Base-by-base conservation (phyloP, 352 stramenopile genomes). In the Pythium pyrilobum region DNA sequence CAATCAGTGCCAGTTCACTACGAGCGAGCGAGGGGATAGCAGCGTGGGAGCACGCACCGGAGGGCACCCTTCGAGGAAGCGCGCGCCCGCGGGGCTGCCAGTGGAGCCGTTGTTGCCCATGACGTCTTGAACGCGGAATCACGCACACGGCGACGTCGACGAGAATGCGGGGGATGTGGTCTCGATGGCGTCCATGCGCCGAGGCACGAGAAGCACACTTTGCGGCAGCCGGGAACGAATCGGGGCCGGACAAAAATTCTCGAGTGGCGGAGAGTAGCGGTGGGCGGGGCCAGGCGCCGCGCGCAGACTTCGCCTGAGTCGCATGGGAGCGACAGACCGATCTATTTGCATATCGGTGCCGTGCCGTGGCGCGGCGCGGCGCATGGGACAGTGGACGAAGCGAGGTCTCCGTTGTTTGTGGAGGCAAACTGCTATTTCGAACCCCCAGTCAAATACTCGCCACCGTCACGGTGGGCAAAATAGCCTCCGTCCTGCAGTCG, bases 31-130 rank as follows among this genome's bases (percentile, higher is more conserved):
- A 43, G 37, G 7, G 8, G 7, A 10, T n/a, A 10, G 9, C 0
- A 13, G 34, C 29, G 15, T 32, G 31, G 25, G 4, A 21, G 24
- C 23, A 57, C 62, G 8, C 56, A 89, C 79, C 64, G 81, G 50
- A 18, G 75, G 77, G 23, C 77, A 87, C 41, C 67, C 71, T n/a
- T 69, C 71, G 18, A 88, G 67, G 45, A 84, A 87, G 18, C 67
- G 70, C 15, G 75, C 66, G 25, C 46, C 29, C 6, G 55, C 18
- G 18, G 62, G 57, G 18, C 38, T 49, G 3, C 45, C 42, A 12
- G 42, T 76, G 8, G 74, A 88, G 25, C 54, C 41, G 4, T 56
- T 51, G 40, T 85, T 85, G 3, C 77, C 75, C 80, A 90, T 90
- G 41, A 48, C 6, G 16, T 36, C 37, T 42, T 23, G n/a, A 25